Evolutionary conservation across 1,284 basidiomycete species (phyloP).

Genomic region (Malassezia sp.): DNA sequence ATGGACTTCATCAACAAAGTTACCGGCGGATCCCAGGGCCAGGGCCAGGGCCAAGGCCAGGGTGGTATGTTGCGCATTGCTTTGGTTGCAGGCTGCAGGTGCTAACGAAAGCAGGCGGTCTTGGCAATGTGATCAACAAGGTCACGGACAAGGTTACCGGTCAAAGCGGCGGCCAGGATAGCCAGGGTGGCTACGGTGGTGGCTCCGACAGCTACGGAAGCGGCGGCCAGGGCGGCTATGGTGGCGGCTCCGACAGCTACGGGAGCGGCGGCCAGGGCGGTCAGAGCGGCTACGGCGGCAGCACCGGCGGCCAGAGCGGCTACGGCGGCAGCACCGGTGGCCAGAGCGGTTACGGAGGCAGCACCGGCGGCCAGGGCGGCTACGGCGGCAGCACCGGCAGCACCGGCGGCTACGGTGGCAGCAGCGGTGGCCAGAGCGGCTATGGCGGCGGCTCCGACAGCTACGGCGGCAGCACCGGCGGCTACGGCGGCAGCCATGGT

Average conservation of each 20-base stretch:
- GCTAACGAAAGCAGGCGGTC: neutral
- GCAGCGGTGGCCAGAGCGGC: neutral
- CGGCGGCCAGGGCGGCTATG: constrained; percentile 12
- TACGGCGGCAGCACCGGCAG: neutral
- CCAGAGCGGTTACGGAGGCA: constrained; percentile 12
- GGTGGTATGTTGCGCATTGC: no score
- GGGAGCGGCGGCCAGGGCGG: neutral
- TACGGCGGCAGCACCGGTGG: neutral
- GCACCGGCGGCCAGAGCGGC: neutral
- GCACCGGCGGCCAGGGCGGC: neutral
- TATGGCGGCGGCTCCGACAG: constrained; percentile 14
- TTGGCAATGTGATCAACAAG: constrained; percentile 15
- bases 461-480: constrained; percentile 9
- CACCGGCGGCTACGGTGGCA: neutral
- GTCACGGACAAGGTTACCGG: constrained; percentile 5
- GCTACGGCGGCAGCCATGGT: neutral
- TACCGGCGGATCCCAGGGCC: constrained; percentile 12
- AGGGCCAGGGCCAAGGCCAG: neutral
- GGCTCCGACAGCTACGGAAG: neutral
- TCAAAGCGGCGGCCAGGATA: constrained; percentile 11
- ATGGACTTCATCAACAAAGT: constrained; percentile 15
- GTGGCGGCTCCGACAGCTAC: constrained; percentile 9
- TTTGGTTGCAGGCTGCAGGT: no score
- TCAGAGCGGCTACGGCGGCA: constrained; percentile 4
- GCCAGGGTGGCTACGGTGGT: constrained; percentile 15